These are phyloP conservation scores for Grigorovia yakushimaensis DNA, from an alignment of 805 yeast genomes.

Conservation along the genomic window DNA sequence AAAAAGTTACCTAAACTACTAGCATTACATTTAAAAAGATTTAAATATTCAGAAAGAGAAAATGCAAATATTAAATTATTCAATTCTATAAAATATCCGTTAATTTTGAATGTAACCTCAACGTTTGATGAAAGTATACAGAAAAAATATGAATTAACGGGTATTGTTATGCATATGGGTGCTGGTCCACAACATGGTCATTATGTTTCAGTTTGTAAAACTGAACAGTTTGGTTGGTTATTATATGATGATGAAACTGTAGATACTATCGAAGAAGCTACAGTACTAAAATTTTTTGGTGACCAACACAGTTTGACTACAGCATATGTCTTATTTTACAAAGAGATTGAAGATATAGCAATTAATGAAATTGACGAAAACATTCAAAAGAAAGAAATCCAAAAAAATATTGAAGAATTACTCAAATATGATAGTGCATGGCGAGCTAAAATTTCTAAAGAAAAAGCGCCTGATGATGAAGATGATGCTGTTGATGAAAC, in stretches of 20 bases:
- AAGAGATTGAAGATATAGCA: constrained; percentile 33
- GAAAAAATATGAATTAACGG: constrained; percentile 66
- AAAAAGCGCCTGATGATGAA: background rate
- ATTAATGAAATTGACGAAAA: background rate
- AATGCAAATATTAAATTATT: constrained; percentile 78
- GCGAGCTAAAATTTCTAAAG: constrained; percentile 2
- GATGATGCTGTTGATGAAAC: background rate
- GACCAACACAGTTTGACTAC: constrained; percentile 80
- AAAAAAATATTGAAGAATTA: constrained; percentile 17
- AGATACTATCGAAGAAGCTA: constrained; percentile 72
- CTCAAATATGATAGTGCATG: constrained; percentile 17
- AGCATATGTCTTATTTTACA: constrained; percentile 82
- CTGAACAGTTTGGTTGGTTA: constrained; percentile 75
- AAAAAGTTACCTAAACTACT: constrained; percentile 68
- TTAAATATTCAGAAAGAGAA: constrained; percentile 76
- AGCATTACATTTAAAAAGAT: constrained; percentile 79
- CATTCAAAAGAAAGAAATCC: constrained; percentile 1
- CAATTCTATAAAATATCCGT: constrained; percentile 74
- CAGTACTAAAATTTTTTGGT: constrained; percentile 79
- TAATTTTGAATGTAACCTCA: constrained; percentile 54
- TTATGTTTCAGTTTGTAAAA: constrained; percentile 77
- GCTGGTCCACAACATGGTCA: constrained; percentile 98
- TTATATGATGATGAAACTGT: constrained; percentile 93
- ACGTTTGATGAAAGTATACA: constrained; percentile 32
- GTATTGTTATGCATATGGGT: constrained; percentile 88